Base-by-base conservation (phyloP, 2,329 filamentous ascomycete species). In the Arthroderma uncinatum region DNA sequence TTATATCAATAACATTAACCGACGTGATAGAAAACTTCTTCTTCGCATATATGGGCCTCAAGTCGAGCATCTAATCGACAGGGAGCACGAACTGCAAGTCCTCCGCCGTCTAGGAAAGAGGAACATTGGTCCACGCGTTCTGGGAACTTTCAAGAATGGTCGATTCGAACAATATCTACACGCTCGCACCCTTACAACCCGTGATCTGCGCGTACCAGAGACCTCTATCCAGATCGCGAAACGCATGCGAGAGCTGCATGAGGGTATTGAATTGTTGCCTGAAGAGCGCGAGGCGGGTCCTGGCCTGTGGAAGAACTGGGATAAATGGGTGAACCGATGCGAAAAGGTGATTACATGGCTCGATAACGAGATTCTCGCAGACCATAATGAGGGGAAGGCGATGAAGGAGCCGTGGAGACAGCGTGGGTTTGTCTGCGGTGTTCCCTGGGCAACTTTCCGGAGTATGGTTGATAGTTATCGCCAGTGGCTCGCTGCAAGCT, bases 121-220 rank as follows among this genome's bases (percentile, higher is more conserved):
- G 77, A 90, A 86, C 64, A 98, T 98, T 62, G 93, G 93, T 2
- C 93, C 93, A 4, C 83, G 89, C 14, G 77, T 98, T 30, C 78
- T 98, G 0, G 93, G 93, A 0, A 96, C 89, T 0, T 98, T 98
- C 70, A 82, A 80, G 56, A 98, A 98, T 67, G 93, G 93, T 8
- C 87, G 93, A 4, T 98, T 98, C 63, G 93, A 98, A 72, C 86
- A 98, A 70, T 97, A 85, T 68, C 87, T 96, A 68, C 83, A 95
- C 67, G 90, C 93, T 0, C 82, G 82, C 37, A 85, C 93, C 0
- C 79, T 98, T 42, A 92, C 85, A 0, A 79, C 86, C 0, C 77
- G 81, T 25, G 87, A 95, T 62, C 73, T 98, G 48, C 85, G 89
- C 37, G 82, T 88, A 33, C 82, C 88, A 0, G 87, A 89, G 53